Evolutionary conservation across 2,329 filamentous ascomycete species (phyloP).

Genomic region (Hymenoscyphus albidus): DNA sequence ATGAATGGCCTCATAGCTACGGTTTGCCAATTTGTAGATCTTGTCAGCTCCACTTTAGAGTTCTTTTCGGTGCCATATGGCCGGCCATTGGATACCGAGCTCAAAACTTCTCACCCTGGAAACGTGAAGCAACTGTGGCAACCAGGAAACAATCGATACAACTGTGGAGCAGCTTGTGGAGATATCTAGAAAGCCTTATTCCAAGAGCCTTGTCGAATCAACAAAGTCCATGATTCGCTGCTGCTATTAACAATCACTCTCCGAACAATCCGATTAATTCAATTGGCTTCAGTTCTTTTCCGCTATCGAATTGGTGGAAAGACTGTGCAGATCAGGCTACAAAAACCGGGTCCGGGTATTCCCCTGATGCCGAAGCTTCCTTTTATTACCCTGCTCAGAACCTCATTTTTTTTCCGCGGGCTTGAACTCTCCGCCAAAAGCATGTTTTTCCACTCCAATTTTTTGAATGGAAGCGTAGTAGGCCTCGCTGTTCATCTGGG

Average conservation of each 20-base stretch:
- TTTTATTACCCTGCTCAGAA: background rate
- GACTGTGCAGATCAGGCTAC: background rate
- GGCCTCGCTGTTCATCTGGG: conserved; percentile 4
- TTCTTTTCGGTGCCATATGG: background rate
- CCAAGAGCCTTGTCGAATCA: background rate
- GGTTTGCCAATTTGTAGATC: background rate
- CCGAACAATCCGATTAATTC: background rate
- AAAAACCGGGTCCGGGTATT: background rate
- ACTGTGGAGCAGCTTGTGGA: background rate
- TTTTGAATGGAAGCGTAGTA: background rate
- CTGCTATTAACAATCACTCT: background rate
- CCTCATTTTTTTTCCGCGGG: background rate
- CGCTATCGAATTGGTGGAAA: background rate
- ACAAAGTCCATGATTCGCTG: background rate
- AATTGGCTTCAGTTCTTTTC: background rate
- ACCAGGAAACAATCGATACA: background rate
- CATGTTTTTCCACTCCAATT: background rate
- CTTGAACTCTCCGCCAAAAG: background rate
- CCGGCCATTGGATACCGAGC: background rate
- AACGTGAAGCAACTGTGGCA: background rate
- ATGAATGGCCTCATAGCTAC: too few species aligned
- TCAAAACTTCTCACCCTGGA: background rate
- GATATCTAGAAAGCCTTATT: background rate
- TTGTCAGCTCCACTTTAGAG: background rate
- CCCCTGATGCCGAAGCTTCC: background rate